Conservation (phyloP, 163 green algal genomes). For the Trebouxiophyceae sp. region DNA sequence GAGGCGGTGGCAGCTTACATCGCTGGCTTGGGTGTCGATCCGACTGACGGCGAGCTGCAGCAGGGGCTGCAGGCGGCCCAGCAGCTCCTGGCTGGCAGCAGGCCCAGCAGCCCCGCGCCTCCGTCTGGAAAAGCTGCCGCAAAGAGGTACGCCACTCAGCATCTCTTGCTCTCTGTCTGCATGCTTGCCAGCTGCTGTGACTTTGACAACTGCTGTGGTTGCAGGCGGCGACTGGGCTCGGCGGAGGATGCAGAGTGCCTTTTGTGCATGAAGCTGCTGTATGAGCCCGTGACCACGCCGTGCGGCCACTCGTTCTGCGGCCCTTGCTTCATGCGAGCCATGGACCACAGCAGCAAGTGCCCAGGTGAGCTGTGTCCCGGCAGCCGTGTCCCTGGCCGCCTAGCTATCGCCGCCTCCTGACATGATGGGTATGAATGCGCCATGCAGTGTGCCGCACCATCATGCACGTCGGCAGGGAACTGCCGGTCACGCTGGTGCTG, state of each 20-base stretch:
- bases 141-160: no score
- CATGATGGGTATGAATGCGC: no score
- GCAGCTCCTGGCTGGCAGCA: no score
- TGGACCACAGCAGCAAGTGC: conserved; percentile 64
- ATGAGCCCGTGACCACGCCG: conserved; percentile 75
- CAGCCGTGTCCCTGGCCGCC: no score
- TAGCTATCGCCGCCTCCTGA: no score
- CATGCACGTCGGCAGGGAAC: conserved; percentile 51
- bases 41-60: conserved; percentile 11
- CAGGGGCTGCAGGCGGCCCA: conserved; percentile 3
- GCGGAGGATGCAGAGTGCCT: conserved; percentile 70
- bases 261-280: conserved; percentile 74
- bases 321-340: conserved; percentile 52
- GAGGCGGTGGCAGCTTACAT: conserved; percentile 36
- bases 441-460: conserved; percentile 44
- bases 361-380: no score
- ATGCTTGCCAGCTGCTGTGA: not conserved
- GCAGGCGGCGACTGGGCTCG: not conserved
- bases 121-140: conserved; percentile 2
- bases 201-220: not conserved
- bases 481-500: conserved; percentile 59
- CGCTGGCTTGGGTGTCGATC: conserved; percentile 27
- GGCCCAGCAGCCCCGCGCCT: no score
- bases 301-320: conserved; percentile 83
- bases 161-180: not conserved